Evolutionary conservation across 164 flowering plant species (phyloP), one percentile per base, ranked within the genome.

Genomic region (Echeveria elegans): DNA sequence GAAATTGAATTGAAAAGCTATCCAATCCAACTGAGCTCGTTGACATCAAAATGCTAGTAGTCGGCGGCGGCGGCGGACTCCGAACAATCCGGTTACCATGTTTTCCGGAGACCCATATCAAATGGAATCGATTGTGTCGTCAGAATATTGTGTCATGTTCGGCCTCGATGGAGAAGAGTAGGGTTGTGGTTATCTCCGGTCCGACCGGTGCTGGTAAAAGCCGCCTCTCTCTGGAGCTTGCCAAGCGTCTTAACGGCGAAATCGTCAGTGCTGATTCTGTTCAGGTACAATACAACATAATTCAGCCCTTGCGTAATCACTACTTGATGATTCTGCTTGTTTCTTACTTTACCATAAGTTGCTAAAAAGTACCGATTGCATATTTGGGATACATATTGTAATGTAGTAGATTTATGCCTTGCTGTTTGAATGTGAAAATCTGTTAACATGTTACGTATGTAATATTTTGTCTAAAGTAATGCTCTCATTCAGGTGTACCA

Each of bases 221-320:
- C 77, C 77, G 86, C 52, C 90, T 90, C 3, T 90, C 98, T 0
- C 47, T 90, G 64, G 96, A 89, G 72, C 90, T 89, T 24, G 97
- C 98, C 11, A 90, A 86, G 82, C 83, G 86, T 18, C 88, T 94
- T 70, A 85, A 88, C 63, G 98, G 97, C 12, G 96, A 94, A 81
- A 90, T 94, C 72, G 82, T 94, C 76, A 94, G 97, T 64, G 98
- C 97, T 7, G 98, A 94, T 71, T 94, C 97, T 12, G 96, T 94
- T n/a, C 98, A 94, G 97, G 98, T 87, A 52, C 14, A 14, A 16
- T 34, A 34, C 37, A 34, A 34, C 37, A 3, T 3, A 34, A 7
- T 34, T 7, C 37, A 34, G 3, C 7, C 7, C 37, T 34, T 34
- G 37, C 3, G n/a, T n/a, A n/a, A n/a, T n/a, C n/a, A n/a, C n/a